phyloP scores from a whole-genome alignment of 768 basidiomycete species.

The Pholiota conissans region DNA sequence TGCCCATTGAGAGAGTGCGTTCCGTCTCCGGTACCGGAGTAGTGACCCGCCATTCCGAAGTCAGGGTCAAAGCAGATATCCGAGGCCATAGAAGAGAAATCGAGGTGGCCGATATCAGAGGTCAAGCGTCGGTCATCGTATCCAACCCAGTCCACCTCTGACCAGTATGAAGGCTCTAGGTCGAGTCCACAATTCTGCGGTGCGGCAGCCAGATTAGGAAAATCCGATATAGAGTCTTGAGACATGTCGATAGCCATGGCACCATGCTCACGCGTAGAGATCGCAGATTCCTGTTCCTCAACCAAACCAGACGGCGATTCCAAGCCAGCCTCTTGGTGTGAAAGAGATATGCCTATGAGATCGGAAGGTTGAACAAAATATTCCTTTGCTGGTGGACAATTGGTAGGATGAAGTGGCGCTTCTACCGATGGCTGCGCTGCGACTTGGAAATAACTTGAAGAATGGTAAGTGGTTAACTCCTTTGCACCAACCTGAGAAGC shows the following conservation, averaged over 20 bases:
- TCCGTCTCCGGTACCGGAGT: not conserved
- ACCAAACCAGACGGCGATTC: not conserved
- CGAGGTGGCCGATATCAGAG: not conserved
- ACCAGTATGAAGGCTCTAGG: conserved; percentile 1
- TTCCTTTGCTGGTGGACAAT: not conserved
- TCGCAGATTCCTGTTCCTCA: not conserved
- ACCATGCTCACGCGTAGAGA: not conserved
- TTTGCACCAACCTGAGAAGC: conserved; percentile 23
- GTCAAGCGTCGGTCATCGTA: not conserved
- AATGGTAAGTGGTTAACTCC: too few relatives aligned
- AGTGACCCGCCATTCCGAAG: not conserved
- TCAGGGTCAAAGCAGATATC: not conserved
- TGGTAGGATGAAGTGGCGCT: not conserved
- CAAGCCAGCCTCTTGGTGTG: not conserved
- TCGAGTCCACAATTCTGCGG: not conserved
- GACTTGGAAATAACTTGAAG: conserved; percentile 14
- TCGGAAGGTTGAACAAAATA: not conserved
- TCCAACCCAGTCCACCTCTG: not conserved
- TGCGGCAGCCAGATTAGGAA: not conserved
- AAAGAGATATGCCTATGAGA: not conserved
- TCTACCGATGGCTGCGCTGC: not conserved
- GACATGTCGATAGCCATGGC: not conserved
- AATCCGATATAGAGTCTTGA: not conserved
- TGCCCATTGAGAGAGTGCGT: not conserved
- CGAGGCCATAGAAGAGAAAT: not conserved